Conservation (phyloP, 208 protist species). For the Baffinella frigidus region DNA sequence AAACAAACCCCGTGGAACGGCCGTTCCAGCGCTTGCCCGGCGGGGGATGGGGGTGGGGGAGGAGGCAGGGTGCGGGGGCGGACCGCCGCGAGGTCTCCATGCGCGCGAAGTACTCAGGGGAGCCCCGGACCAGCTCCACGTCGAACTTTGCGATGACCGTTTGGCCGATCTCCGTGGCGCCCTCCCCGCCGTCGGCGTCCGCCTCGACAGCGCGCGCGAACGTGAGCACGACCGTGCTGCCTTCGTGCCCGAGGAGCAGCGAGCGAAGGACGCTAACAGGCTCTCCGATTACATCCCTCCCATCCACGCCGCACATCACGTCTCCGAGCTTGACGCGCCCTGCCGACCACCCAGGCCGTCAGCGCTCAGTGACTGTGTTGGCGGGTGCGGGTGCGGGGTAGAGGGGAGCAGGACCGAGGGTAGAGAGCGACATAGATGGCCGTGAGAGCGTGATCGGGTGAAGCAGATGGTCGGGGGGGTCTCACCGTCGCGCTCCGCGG, state of each 20-base stretch:
- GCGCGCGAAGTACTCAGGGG: slow-evolving; percentile 16
- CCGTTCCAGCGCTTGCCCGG: no score
- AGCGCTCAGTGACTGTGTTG: no score
- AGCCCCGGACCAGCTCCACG: slow-evolving; percentile 35
- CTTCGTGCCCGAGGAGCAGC: slow-evolving; percentile 34
- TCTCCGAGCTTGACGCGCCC: slow-evolving; percentile 29
- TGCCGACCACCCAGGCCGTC: no score
- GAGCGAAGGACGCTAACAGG: slow-evolving; percentile 33
- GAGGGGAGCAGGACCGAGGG: no score
- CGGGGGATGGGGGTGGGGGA: neutral
- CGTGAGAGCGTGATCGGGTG: no score
- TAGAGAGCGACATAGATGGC: no score
- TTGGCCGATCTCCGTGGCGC: neutral
- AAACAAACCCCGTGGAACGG: no score
- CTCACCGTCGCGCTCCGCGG: slow-evolving; percentile 33
- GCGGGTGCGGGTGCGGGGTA: no score
- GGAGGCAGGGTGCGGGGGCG: neutral
- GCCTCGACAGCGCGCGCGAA: slow-evolving; percentile 41
- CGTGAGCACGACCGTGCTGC: slow-evolving; percentile 27
- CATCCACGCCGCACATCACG: slow-evolving; percentile 48
- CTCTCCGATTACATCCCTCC: slow-evolving; percentile 21
- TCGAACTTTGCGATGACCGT: slow-evolving; percentile 56
- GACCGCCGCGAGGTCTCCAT: slow-evolving; percentile 2
- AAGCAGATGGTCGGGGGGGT: no score
- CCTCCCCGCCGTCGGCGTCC: neutral